phyloP scores from a whole-genome alignment of 2,329 filamentous ascomycete genomes.

The Didymella pinodella region DNA sequence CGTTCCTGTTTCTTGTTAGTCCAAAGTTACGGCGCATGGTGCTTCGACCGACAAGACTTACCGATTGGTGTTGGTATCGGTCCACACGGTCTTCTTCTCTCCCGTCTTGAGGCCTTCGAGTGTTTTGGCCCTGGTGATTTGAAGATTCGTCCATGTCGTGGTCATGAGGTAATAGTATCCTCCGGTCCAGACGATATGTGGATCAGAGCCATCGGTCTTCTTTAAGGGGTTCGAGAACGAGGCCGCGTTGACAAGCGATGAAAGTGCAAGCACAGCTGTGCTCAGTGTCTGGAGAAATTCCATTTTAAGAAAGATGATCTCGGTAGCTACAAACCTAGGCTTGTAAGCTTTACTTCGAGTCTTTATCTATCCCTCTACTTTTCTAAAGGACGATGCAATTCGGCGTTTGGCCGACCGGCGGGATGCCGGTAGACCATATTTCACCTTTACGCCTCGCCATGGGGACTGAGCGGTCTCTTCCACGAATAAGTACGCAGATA shows the following conservation, averaged over 20 bases:
- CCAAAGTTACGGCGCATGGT: neutral
- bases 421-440: neutral
- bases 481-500: slow-evolving; percentile 8
- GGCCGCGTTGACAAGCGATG: slow-evolving; percentile 39
- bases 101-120: slow-evolving; percentile 64
- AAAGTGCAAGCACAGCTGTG: slow-evolving; percentile 27
- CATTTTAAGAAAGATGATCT: slow-evolving; percentile 14
- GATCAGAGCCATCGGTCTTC: slow-evolving; percentile 60
- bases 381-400: neutral
- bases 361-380: neutral
- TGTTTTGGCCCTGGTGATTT: slow-evolving; percentile 63
- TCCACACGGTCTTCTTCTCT: slow-evolving; percentile 61
- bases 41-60: neutral
- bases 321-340: neutral
- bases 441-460: neutral
- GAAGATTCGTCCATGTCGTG: slow-evolving; percentile 64
- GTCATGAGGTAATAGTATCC: slow-evolving; percentile 67
- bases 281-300: slow-evolving; percentile 27
- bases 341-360: neutral
- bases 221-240: slow-evolving; percentile 63
- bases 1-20: slow-evolving; percentile 45
- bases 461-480: neutral
- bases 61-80: slow-evolving; percentile 54
- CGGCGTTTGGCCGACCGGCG: slow-evolving; percentile 14
- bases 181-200: slow-evolving; percentile 60